Conservation (phyloP, 2,329 filamentous ascomycete genomes). For the Periconia digitata region DNA sequence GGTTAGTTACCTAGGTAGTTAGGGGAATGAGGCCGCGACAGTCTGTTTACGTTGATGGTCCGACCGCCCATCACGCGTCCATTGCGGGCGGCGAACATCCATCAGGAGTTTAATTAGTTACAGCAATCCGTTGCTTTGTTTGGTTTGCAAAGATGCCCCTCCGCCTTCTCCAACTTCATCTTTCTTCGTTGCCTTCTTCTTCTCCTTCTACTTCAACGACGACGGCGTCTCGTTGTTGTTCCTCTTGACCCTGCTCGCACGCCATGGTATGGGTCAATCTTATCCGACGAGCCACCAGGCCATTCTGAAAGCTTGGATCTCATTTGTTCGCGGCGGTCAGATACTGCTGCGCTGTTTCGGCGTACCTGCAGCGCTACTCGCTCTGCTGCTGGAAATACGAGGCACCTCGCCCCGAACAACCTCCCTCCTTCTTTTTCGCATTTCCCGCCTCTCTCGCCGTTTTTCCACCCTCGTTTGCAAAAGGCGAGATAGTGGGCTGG, state of each 20-base stretch:
- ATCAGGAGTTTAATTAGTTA: not conserved
- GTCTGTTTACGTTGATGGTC: not conserved
- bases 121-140: no score
- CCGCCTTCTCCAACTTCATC: not conserved
- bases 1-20: no score
- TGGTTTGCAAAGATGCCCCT: no score
- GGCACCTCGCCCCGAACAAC: slow-evolving; percentile 30
- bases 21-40: not conserved
- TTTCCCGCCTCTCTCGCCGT: slow-evolving; percentile 27
- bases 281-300: slow-evolving; percentile 25
- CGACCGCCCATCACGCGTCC: not conserved
- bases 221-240: no score
- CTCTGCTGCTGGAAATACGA: slow-evolving; percentile 34
- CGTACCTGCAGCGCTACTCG: slow-evolving; percentile 30
- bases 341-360: slow-evolving; percentile 26
- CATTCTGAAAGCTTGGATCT: slow-evolving; percentile 31
- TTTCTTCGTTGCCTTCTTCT: not conserved
- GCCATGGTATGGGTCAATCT: slow-evolving; percentile 38
- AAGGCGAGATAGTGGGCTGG: slow-evolving; percentile 22
- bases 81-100: not conserved
- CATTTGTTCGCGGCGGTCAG: slow-evolving; percentile 25
- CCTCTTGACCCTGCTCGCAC: slow-evolving; percentile 19
- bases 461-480: slow-evolving; percentile 24
- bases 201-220: no score
- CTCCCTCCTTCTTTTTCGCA: slow-evolving; percentile 38